Conservation (phyloP, 2,329 filamentous ascomycete genomes). For the Aureobasidium sp. region DNA sequence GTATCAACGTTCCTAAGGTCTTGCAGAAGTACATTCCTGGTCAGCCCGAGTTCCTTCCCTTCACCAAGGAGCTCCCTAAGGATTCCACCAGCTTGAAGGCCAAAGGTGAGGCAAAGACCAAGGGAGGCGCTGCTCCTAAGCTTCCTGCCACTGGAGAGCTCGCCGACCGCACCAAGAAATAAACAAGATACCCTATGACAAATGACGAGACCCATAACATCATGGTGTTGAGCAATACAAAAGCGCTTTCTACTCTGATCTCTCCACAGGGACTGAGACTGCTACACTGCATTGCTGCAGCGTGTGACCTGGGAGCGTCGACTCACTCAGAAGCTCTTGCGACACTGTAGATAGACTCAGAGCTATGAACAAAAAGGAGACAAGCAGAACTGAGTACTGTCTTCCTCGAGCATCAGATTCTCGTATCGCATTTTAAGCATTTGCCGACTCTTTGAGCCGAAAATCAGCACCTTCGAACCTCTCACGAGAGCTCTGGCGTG, state of each 20-base stretch:
- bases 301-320: neutral
- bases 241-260: neutral
- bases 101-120: constrained; percentile 31
- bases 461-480: neutral
- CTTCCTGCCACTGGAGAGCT: constrained; percentile 18
- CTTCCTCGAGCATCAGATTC: neutral
- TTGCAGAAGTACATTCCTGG: constrained; percentile 87
- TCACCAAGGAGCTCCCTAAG: constrained; percentile 76
- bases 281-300: neutral
- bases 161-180: constrained; percentile 19
- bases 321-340: neutral
- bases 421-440: neutral
- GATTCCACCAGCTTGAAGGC: constrained; percentile 58
- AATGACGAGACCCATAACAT: neutral
- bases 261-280: neutral
- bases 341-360: neutral
- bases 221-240: neutral
- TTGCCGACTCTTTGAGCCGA: neutral
- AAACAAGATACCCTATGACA: constrained; percentile 9
- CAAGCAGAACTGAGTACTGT: neutral
- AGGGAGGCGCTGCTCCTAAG: constrained; percentile 24
- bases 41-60: constrained; percentile 81
- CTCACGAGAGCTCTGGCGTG: constrained; percentile 6
- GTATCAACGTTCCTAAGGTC: constrained; percentile 72
- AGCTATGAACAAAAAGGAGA: neutral